phyloP scores from a whole-genome alignment of 192 early-diverging fungal species.

The Coemansia sp. region DNA sequence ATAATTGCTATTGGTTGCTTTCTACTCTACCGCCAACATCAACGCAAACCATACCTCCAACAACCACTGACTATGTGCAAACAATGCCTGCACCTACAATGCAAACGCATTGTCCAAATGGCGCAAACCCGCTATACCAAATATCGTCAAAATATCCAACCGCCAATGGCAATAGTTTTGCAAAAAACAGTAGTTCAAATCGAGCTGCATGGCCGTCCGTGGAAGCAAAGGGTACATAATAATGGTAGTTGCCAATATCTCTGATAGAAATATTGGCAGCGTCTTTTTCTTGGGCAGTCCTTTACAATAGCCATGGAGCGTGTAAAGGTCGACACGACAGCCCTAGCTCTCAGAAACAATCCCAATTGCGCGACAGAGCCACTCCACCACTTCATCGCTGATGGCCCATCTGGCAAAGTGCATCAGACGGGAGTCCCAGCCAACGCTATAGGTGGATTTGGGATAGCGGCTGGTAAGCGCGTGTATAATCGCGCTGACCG shows the following conservation, averaged over 20 bases:
- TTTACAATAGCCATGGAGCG: not conserved
- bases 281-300: not conserved
- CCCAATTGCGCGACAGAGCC: constrained; percentile 50
- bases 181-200: not conserved
- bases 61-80: no score
- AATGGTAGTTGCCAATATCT: not conserved
- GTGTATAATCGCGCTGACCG: constrained; percentile 45
- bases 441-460: constrained; percentile 55
- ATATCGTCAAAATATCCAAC: no score
- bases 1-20: no score
- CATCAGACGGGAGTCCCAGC: constrained; percentile 54
- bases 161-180: no score
- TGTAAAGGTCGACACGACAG: not conserved
- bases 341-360: constrained; percentile 45
- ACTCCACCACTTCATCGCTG: constrained; percentile 52
- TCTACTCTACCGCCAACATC: no score
- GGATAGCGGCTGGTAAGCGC: constrained; percentile 52
- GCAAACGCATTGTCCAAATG: no score
- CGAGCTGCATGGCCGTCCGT: not conserved
- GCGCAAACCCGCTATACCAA: no score
- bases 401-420: constrained; percentile 40
- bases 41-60: no score
- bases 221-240: not conserved
- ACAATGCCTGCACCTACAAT: no score
- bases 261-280: not conserved